These are phyloP conservation scores for Isoetes taiwanensis DNA, from an alignment of 75 land plant genomes.

Conservation along the genomic window DNA sequence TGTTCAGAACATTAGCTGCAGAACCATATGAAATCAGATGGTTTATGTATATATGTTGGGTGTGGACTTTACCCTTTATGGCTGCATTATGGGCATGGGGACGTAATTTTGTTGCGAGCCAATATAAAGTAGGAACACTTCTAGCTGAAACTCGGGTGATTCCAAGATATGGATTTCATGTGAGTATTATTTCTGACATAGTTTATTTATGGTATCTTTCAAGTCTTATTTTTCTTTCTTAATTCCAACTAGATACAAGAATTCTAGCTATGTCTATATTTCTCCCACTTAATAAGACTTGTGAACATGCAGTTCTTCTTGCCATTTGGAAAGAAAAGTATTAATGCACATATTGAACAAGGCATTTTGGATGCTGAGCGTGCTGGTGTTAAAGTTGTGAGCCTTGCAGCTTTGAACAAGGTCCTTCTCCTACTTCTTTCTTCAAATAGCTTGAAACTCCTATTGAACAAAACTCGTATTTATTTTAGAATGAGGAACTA, in stretches of 20 bases:
- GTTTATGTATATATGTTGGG: not conserved
- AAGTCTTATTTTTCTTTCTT: no score
- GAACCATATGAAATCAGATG: not conserved
- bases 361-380: not conserved
- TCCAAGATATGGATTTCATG: constrained; percentile 2
- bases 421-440: not conserved
- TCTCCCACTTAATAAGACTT: no score
- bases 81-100: not conserved
- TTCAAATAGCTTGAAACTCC: not conserved
- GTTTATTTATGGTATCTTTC: no score
- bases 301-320: constrained; percentile 2
- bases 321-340: constrained; percentile 6
- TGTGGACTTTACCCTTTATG: not conserved
- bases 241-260: no score
- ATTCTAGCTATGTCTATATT: no score
- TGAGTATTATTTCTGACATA: no score
- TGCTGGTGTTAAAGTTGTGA: not conserved
- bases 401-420: constrained; percentile 2
- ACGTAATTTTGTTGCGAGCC: not conserved
- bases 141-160: not conserved
- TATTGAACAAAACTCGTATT: not conserved
- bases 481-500: not conserved
- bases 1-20: constrained; percentile 1
- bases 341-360: not conserved
- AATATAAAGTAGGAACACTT: not conserved